Conservation (phyloP, 495 filamentous ascomycete species). For the Melanomma pulvis-pyrius region DNA sequence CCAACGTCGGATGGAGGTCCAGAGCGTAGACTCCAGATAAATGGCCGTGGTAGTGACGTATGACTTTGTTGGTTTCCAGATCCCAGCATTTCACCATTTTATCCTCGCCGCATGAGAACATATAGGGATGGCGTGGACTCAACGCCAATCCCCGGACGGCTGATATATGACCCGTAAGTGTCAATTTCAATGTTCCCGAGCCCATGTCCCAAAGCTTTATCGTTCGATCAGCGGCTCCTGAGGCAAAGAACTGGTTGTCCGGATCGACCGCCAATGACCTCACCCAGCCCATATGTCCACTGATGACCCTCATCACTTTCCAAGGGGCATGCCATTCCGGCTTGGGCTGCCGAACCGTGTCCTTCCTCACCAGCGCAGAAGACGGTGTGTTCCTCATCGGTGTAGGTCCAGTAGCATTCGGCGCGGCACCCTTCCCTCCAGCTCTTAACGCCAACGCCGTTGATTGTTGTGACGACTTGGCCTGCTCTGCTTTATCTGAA, state of each 20-base stretch:
- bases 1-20: constrained; percentile 86
- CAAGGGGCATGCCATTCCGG: constrained; percentile 97
- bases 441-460: constrained; percentile 62
- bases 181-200: constrained; percentile 76
- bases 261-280: constrained; percentile 86
- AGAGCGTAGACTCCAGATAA: constrained; percentile 94
- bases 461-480: constrained; percentile 50
- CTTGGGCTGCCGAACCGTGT: constrained; percentile 71
- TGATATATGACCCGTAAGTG: constrained; percentile 95
- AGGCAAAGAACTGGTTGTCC: constrained; percentile 97
- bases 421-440: constrained; percentile 42
- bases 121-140: constrained; percentile 90
- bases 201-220: constrained; percentile 99
- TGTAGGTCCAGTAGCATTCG: constrained; percentile 53
- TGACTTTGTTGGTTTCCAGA: constrained; percentile 97
- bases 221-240: constrained; percentile 91
- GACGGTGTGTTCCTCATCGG: constrained; percentile 55
- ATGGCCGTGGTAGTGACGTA: constrained; percentile 97
- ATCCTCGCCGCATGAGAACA: constrained; percentile 97
- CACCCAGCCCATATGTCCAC: constrained; percentile 96
- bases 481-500: constrained; percentile 47
- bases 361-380: constrained; percentile 65
- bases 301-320: constrained; percentile 98
- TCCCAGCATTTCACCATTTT: constrained; percentile 99
- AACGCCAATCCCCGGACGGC: constrained; percentile 94